A percentile compares a stretch with the other conserved stretches of the same genome.
These are phyloP conservation scores for Vicia faba DNA, from an alignment of 306 rosid genomes.

Conservation along the genomic window DNA sequence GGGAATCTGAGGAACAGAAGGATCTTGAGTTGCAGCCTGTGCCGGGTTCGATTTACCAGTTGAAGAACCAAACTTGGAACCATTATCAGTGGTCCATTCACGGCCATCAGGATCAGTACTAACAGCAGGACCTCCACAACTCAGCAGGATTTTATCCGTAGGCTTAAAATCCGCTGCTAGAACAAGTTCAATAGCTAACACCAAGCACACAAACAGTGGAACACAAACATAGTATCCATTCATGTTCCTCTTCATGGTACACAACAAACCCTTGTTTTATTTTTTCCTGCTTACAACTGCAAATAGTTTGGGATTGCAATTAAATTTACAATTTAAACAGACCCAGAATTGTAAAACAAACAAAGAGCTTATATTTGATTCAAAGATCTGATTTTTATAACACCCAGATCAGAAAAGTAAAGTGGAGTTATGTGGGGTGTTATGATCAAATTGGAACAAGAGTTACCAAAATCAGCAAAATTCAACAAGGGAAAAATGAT, in stretches of 20 bases:
- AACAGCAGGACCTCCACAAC: conserved; percentile 74
- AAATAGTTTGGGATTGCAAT: conserved; percentile 4
- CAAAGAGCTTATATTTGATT: conserved; percentile 29
- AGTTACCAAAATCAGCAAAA: conserved; percentile 9
- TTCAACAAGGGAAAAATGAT: not conserved
- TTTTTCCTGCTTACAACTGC: not conserved
- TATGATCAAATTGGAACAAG: conserved; percentile 28
- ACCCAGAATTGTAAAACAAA: conserved; percentile 33
- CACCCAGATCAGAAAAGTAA: conserved; percentile 39
- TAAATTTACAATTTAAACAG: not conserved
- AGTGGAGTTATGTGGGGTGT: conserved; percentile 23
- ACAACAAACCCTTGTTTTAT: conserved; percentile 2
- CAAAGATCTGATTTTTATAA: conserved; percentile 37
- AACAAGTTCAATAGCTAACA: conserved; percentile 41
- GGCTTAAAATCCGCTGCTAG: conserved; percentile 61
- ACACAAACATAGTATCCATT: conserved; percentile 19
- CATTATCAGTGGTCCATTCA: conserved; percentile 70
- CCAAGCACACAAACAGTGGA: conserved; percentile 44
- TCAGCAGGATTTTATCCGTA: conserved; percentile 60
- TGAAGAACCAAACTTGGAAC: conserved; percentile 55
- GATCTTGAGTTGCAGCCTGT: conserved; percentile 63
- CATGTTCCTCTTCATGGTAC: conserved; percentile 49
- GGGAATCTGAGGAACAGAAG: conserved; percentile 67
- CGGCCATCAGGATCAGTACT: conserved; percentile 57
- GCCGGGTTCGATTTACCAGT: conserved; percentile 42